Conservation (phyloP, 2,329 filamentous ascomycete genomes). For the Fusarium mexicanum region DNA sequence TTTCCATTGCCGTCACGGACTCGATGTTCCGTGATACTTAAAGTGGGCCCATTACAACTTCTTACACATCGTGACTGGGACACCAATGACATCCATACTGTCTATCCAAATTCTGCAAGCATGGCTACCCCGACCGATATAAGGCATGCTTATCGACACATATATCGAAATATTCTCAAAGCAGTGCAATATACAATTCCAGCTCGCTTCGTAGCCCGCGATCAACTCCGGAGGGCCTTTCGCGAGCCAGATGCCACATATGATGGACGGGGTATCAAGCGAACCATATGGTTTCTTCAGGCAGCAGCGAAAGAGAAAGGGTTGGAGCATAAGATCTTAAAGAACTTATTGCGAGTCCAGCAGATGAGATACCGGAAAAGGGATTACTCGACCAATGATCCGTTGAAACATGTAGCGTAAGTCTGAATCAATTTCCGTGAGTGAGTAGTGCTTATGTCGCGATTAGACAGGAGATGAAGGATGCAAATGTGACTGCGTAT, state of each 20-base stretch:
- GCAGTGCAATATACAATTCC: slow-evolving; percentile 79
- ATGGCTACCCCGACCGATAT: slow-evolving; percentile 54
- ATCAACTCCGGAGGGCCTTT: slow-evolving; percentile 69
- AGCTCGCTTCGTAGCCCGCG: slow-evolving; percentile 69
- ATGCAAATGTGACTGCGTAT: slow-evolving; percentile 52
- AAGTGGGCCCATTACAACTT: slow-evolving; percentile 21
- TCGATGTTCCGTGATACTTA: neutral
- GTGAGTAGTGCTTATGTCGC: slow-evolving; percentile 1
- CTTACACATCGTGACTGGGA: neutral
- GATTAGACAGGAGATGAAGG: slow-evolving; percentile 29
- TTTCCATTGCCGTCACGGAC: neutral
- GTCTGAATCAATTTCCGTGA: slow-evolving; percentile 8
- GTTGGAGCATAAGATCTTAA: slow-evolving; percentile 77
- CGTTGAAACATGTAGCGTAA: slow-evolving; percentile 40
- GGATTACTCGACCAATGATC: slow-evolving; percentile 6
- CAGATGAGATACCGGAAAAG: slow-evolving; percentile 22
- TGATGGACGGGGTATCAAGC: slow-evolving; percentile 63
- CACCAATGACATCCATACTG: neutral
- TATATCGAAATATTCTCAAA: slow-evolving; percentile 73
- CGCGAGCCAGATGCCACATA: slow-evolving; percentile 56
- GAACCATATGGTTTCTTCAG: slow-evolving; percentile 76
- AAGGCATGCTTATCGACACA: slow-evolving; percentile 72
- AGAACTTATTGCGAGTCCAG: slow-evolving; percentile 66
- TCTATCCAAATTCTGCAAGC: neutral
- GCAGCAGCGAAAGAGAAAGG: slow-evolving; percentile 71